Evolutionary conservation across 2,329 filamentous ascomycete genomes (phyloP), one percentile per base, ranked within the genome.

Genomic region (Cadophora malorum): DNA sequence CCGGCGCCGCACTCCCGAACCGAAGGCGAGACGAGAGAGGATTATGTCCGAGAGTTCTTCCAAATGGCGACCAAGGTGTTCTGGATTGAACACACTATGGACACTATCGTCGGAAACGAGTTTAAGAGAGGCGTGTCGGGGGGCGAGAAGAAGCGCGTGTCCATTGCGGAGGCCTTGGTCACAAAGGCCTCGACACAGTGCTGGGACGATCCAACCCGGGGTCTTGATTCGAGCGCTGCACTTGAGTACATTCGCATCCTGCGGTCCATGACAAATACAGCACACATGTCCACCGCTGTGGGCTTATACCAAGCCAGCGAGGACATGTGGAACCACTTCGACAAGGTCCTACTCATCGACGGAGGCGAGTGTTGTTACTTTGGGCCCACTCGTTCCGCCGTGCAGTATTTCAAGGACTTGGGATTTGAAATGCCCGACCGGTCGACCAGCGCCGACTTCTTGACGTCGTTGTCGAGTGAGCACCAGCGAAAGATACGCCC

Each of bases 261-360:
- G n/a, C 81, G 89, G 5, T 83, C 85, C 4, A 82, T 90, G 84
- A 90, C 88, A 0, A 87, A 90, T 69, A 81, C 88, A 0, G 78
- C 86, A 6, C 85, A 86, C 0, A 79, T 89, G 1, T 80, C 86
- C 0, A 84, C 86, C 0, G 85, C 90, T 58, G 87, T 90, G 8
- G 89, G 88, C 0, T 81, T 91, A 0, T 91, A 92, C 75, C 90
- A 91, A 74, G 89, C 90, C 2, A 87, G 88, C 21, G 89, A 91
- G 67, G 87, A 84, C 35, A 90, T 91, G 68, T 91, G 90, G 76
- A 80, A 90, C 25, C 81, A 88, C 0, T 91, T 91, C 75, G 88
- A 91, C 76, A 91, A 91, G 74, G 88, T 91, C 0, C 80, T 91
- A 0, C 84, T 91, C 5, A 83, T 91, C 5, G 88, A 91, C 58